Base-by-base conservation (phyloP, 345 rosid genomes). In the Excoecaria agallocha region DNA sequence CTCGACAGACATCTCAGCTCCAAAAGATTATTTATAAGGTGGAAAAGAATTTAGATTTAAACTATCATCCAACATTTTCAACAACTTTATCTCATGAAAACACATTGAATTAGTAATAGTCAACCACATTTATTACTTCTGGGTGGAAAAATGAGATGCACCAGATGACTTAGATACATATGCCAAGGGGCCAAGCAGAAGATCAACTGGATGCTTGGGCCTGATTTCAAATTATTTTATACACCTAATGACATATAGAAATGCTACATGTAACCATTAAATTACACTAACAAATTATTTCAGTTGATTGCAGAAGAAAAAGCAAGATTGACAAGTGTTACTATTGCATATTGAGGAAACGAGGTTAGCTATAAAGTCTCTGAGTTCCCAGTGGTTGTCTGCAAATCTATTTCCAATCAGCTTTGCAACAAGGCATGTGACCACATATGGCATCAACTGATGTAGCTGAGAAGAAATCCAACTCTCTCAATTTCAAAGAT, bases 401-500 rank as follows among this genome's bases (percentile, higher is more conserved):
- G 93, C 81, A 80, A 89, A 79, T 85, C 92, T 90, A 87, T 85
- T 91, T 76, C 99, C 99, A 79, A 95, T 85, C 88, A 89, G 84
- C 84, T 85, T 95, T 11, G 98, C 94, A 61, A 95, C 97, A 73
- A 93, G 91, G 88, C 99, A 95, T 62, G 99, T 95, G 71, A 93
- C 97, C 74, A 91, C 96, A 79, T 97, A 92, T 77, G 99, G 99
- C 99, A 95, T 95, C 94, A 93, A 87, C 77, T 91, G 97, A 85
- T 95, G 98, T 56, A 95, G 91, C 99, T 95, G 96, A 66, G 74
- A 84, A 72, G 68, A 82, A 75, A 81, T 86, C 69, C 66, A 85
- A 75, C 64, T 69, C 66, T 74, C 73, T 83, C 81, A 84, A 77
- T 68, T 68, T 77, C 70, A 75, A 12, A 65, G 71, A 79, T 48